Base-by-base conservation (phyloP, 805 yeast genomes). In the Candida gorgasii region DNA sequence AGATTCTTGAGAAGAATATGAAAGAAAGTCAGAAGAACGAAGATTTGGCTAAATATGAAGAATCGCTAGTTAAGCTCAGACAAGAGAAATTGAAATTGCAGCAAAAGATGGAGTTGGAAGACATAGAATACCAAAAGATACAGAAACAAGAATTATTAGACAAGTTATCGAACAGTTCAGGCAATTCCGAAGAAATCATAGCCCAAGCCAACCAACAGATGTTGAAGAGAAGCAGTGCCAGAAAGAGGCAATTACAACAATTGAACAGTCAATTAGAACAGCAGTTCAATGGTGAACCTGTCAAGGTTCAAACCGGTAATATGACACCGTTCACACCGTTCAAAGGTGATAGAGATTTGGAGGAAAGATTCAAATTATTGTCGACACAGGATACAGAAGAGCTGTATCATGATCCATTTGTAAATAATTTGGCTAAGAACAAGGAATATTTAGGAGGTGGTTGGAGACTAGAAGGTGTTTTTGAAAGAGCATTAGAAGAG, bases 321-420 rank as follows among this genome's bases (percentile, higher is more conserved):
- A 45, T 44, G 30, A 51, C 61, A 6, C 98, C 98, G 13, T 92
- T 90, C 61, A 89, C 98, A 8, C 98, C 98, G 7, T 92, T 92
- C 65, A 82, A 84, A 57, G 97, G 97, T 34, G 98, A 92, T 64
- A 73, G 93, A 47, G 82, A 84, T 45, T 47, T 67, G 6, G 63
- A 69, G 17, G 71, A 72, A 41, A 71, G 76, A 20, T 89, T 80
- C 63, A 66, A 62, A 8, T 63, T 82, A 19, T 54, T 69, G 18
- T 53, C 62, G 17, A 43, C 40, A 3, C 34, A 47, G 7, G 53
- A 50, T 16, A 38, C 39, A 24, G 50, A 46, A 36, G 30, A 8
- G 16, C 27, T 11, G 15, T 15, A 69, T 46, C 56, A 58, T 41
- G 76, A 70, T 48, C 74, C 76, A 7, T 66, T 60, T 46, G 82